Evolutionary conservation across 306 rosid genomes (phyloP).

Genomic region (Pterocarpus macrocarpus): DNA sequence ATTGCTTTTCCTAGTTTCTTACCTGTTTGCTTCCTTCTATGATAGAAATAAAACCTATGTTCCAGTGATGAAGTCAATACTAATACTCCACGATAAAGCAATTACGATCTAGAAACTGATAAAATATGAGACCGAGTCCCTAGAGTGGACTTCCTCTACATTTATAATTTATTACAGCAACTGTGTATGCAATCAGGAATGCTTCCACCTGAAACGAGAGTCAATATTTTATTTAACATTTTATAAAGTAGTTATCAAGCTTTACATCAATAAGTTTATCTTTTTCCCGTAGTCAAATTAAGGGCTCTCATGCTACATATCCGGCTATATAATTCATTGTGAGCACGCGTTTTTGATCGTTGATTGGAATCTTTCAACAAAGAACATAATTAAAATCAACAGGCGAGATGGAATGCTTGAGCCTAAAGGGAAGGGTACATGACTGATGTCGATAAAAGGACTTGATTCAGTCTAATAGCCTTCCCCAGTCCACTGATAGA

Average conservation of each 20-base stretch:
- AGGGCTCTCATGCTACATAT: neutral
- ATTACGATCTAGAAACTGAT: conserved; percentile 32
- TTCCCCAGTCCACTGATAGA: too few species aligned
- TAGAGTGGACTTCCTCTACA: too few species aligned
- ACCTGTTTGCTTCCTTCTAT: conserved; percentile 45
- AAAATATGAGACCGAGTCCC: conserved; percentile 48
- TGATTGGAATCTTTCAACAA: neutral
- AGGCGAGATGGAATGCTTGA: neutral
- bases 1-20: neutral
- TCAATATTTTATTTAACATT: too few species aligned
- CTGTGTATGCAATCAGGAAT: too few species aligned
- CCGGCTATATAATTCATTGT: neutral
- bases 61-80: conserved; percentile 46
- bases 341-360: neutral
- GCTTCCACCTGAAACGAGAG: too few species aligned
- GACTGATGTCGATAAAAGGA: conserved; percentile 25
- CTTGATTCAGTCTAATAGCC: neutral
- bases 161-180: too few species aligned
- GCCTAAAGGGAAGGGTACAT: conserved; percentile 5
- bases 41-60: conserved; percentile 37
- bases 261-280: too few species aligned
- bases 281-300: too few species aligned
- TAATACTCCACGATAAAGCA: conserved; percentile 12
- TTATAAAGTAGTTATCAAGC: too few species aligned
- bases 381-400: neutral